Evolutionary conservation across 352 stramenopile genomes (phyloP).

Genomic region (Aphanomyces euteiches): DNA sequence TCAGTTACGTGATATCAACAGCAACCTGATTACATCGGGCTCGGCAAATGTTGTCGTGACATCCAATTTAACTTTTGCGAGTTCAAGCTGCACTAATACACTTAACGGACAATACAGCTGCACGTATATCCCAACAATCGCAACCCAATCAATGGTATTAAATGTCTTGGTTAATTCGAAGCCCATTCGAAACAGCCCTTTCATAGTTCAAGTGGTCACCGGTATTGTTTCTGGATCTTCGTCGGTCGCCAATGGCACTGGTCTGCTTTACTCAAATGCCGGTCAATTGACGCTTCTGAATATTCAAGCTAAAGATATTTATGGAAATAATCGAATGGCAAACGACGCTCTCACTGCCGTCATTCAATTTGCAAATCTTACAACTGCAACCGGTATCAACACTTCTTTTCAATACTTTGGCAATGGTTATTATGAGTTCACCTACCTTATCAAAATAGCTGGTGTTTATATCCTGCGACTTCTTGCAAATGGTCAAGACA

Average conservation of each 20-base stretch:
- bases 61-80: constrained; percentile 41
- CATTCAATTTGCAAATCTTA: background rate
- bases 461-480: constrained; percentile 14
- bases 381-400: background rate
- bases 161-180: constrained; percentile 27
- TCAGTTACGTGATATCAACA: constrained; percentile 49
- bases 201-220: constrained; percentile 45
- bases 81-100: constrained; percentile 46
- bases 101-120: constrained; percentile 59
- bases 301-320: constrained; percentile 56
- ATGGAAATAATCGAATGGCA: constrained; percentile 57
- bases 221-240: constrained; percentile 47
- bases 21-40: constrained; percentile 48
- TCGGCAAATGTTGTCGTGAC: constrained; percentile 37
- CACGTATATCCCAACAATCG: constrained; percentile 51
- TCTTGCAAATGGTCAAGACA: background rate
- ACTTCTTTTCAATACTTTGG: background rate
- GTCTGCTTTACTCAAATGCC: constrained; percentile 52
- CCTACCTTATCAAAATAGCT: background rate
- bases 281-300: constrained; percentile 46
- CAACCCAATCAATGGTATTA: constrained; percentile 37
- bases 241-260: constrained; percentile 43
- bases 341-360: constrained; percentile 40
- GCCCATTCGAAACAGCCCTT: constrained; percentile 47
- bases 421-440: constrained; percentile 14